Evolutionary conservation across 2,329 filamentous ascomycete genomes (phyloP).

Genomic region (Cercospora beticola): DNA sequence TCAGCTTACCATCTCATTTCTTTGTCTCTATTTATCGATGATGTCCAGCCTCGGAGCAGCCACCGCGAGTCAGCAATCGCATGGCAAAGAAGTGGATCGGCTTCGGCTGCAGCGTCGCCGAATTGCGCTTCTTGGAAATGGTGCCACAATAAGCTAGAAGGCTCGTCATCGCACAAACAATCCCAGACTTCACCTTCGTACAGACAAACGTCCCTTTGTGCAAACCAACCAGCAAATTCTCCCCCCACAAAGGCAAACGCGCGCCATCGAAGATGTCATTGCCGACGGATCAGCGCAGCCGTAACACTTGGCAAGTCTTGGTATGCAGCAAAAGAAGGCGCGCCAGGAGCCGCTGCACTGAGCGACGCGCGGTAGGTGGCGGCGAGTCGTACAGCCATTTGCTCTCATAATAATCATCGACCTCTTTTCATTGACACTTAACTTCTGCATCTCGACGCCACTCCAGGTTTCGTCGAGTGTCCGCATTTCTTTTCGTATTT

Average conservation of each 20-base stretch:
- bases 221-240: neutral
- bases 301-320: neutral
- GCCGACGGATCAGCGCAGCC: neutral
- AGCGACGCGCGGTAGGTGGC: neutral
- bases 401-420: neutral
- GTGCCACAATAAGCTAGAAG: neutral
- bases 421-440: neutral
- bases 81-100: neutral
- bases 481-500: neutral
- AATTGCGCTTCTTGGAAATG: neutral
- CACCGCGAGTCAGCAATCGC: neutral
- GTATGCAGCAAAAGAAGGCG: neutral
- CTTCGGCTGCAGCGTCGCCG: neutral
- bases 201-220: neutral
- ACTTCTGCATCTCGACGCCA: neutral
- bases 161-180: neutral
- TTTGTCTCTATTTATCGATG: neutral
- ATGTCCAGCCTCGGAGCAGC: neutral
- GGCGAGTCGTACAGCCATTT: neutral
- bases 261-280: slow-evolving; percentile 5
- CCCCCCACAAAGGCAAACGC: neutral
- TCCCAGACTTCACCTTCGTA: neutral
- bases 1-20: neutral
- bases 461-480: neutral
- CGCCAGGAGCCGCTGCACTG: neutral